Percentiles rank a stretch among this genome's conserved stretches.
These are phyloP conservation scores for Carex cristatella DNA, from an alignment of 176 grass and related monocot species.

Conservation along the genomic window DNA sequence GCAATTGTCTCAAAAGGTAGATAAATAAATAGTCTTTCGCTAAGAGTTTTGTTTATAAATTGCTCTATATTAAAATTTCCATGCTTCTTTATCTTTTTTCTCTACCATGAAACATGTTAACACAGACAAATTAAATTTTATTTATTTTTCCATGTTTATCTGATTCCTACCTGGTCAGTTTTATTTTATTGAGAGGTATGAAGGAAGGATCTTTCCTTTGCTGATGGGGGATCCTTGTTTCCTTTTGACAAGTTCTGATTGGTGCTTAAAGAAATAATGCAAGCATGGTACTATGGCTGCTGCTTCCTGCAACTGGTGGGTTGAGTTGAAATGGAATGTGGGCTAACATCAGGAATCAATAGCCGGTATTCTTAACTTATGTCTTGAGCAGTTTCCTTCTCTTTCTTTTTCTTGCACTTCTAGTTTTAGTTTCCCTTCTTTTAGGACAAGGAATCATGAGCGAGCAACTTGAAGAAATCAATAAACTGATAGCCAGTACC, in stretches of 20 bases:
- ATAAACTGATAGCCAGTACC: neutral
- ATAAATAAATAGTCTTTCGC: constrained; percentile 1
- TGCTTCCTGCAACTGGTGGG: neutral
- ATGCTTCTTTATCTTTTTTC: neutral
- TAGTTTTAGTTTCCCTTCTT: neutral
- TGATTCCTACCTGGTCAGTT: neutral
- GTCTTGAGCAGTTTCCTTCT: neutral
- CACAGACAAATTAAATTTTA: neutral
- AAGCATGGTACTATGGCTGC: neutral
- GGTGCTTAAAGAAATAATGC: neutral
- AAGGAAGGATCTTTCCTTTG: neutral
- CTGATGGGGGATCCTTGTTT: neutral
- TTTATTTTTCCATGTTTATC: neutral
- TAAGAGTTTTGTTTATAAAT: neutral
- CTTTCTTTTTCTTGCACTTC: neutral
- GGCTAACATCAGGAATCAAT: neutral
- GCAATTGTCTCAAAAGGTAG: neutral
- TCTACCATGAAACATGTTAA: neutral
- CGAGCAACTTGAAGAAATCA: neutral
- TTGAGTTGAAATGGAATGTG: neutral
- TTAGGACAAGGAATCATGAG: neutral
- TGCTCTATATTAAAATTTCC: neutral
- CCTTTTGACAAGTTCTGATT: neutral
- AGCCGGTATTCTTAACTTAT: neutral
- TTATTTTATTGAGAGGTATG: constrained; percentile 1